Evolutionary conservation across 257 asterid species (phyloP).

Genomic region (Nicotiana otophora): DNA sequence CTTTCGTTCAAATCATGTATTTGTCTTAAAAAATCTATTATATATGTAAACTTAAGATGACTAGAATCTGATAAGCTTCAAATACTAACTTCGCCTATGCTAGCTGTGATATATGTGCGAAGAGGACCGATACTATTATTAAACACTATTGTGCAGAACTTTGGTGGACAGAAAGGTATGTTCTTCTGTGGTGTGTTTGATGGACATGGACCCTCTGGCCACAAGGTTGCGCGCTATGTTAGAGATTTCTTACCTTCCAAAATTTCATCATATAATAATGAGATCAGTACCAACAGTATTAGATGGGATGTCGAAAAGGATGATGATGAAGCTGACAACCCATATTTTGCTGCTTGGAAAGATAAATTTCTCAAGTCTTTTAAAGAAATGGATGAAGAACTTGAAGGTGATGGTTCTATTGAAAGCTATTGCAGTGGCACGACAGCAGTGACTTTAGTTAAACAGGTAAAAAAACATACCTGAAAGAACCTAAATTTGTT

Average conservation of each 20-base stretch:
- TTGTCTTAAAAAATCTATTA: too few species aligned
- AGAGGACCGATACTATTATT: neutral
- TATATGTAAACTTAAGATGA: neutral
- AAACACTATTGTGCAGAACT: constrained; percentile 34
- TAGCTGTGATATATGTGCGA: neutral
- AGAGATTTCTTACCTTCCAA: constrained; percentile 69
- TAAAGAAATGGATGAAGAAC: constrained; percentile 62
- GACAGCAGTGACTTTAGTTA: constrained; percentile 62
- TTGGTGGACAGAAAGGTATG: constrained; percentile 64
- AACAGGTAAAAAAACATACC: constrained; percentile 42
- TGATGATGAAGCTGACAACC: constrained; percentile 20
- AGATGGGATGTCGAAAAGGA: neutral
- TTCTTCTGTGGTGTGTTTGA: constrained; percentile 75
- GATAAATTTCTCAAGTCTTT: constrained; percentile 41
- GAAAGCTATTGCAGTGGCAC: constrained; percentile 88
- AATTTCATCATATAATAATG: constrained; percentile 41
- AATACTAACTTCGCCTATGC: neutral
- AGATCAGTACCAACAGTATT: neutral
- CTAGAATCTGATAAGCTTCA: too few species aligned
- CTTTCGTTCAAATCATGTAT: too few species aligned
- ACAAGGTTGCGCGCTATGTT: constrained; percentile 61
- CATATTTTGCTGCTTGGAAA: constrained; percentile 56
- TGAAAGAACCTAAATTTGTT: neutral
- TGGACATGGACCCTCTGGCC: constrained; percentile 94
- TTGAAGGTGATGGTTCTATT: constrained; percentile 42